Evolutionary conservation across 2,329 filamentous ascomycete species (phyloP), one percentile per base, ranked within the genome.

Genomic region (Aureobasidium zeae): DNA sequence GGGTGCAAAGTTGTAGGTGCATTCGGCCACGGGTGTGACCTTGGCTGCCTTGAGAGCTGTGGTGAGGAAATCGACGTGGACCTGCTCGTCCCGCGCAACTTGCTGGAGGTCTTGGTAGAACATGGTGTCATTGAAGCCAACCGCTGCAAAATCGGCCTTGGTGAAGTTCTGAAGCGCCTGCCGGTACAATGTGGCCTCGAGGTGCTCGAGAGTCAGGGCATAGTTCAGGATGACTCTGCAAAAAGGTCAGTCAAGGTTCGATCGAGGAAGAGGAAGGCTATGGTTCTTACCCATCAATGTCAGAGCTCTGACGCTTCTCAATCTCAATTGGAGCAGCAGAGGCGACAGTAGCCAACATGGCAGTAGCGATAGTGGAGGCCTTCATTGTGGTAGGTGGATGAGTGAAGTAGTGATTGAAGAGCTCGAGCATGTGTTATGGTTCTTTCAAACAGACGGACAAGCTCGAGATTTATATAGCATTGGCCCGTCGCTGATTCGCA

Each of bases 171-270:
- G 57, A 4, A 83, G 65, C 26, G 72, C 78, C 36, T 79, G 57
- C 26, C 65, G 62, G 62, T 83, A 83, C 63, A 83, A 83, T 44
- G 66, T 68, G 48, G 74, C 64, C 61, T 83, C 79, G 21, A 67
- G 57, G 52, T 67, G 63, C 55, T 68, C 65, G 2, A 67, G 63
- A 5, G 65, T 67, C 20, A 67, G 53, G 5, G 65, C 65, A 47
- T 67, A 68, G 55, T 66, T 63, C 50, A 68, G 60, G 45, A 68
- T 51, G 35, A 31, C 21, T 15, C 47, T 47, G 28, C 9, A 2
- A 12, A 17, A 6, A 6, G 13, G 19, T 26, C 12, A 32, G 43
- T 32, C 22, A 4, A 13, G 3, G 20, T 25, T 17, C 19, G 4
- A 2, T 13, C 7, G 26, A 9, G 4, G 5, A 15, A 11, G 12